Evolutionary conservation across 1,284 basidiomycete genomes (phyloP).

Genomic region (Ustilago loliicola): DNA sequence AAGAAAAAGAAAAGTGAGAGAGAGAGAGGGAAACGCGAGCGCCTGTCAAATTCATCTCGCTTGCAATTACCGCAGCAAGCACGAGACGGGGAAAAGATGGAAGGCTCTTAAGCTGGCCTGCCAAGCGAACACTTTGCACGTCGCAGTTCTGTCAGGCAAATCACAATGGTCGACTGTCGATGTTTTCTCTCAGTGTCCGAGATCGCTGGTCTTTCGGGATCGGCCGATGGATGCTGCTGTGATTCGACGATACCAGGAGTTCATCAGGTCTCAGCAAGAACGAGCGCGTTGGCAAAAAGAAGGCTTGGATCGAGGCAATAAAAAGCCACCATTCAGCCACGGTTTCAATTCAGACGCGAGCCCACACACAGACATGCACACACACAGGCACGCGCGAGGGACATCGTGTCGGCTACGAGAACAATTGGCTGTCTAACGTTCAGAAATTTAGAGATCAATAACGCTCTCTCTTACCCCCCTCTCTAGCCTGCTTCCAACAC

Average conservation of each 20-base stretch:
- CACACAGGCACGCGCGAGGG: neutral
- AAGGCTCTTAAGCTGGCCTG: neutral
- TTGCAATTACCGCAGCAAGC: slow-evolving; percentile 4
- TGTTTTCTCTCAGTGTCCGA: too few relatives aligned
- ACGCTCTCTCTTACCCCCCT: too few relatives aligned
- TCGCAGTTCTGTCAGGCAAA: neutral
- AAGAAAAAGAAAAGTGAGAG: neutral
- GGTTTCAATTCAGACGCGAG: neutral
- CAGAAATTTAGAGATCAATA: too few relatives aligned
- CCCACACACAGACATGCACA: neutral
- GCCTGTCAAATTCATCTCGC: slow-evolving; percentile 1
- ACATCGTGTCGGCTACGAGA: too few relatives aligned
- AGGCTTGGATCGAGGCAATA: neutral
- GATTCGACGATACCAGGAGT: neutral
- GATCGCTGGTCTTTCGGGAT: neutral
- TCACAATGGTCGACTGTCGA: too few relatives aligned
- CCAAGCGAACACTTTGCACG: neutral
- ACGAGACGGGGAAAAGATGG: neutral
- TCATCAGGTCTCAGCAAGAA: neutral
- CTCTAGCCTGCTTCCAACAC: neutral
- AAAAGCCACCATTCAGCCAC: slow-evolving; percentile 4
- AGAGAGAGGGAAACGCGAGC: neutral
- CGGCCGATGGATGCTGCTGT: neutral
- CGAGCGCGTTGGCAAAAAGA: neutral
- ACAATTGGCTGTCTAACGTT: too few relatives aligned